A percentile compares a stretch with the other conserved stretches of the same genome.
phyloP scores from a whole-genome alignment of 805 yeast genomes.

The Kodamaea kakaduensis region DNA sequence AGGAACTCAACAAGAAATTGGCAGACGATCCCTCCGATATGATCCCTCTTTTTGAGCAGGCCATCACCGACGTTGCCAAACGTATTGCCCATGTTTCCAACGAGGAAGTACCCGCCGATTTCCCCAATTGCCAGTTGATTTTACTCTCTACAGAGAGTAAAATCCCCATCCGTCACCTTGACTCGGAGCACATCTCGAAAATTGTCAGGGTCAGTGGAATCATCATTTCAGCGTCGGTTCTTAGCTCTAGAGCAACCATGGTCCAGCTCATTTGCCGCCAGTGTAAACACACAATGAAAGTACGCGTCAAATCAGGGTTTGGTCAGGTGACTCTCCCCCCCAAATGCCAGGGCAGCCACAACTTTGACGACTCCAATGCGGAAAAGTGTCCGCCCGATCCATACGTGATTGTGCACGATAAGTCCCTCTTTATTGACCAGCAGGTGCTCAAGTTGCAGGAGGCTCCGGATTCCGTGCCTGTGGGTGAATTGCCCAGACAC shows the following conservation, averaged over 20 bases:
- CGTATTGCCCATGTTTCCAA: conserved; percentile 53
- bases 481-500: conserved; percentile 98
- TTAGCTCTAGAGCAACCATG: conserved; percentile 80
- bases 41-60: conserved; percentile 79
- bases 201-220: conserved; percentile 91
- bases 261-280: conserved; percentile 82
- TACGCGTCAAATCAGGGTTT: conserved; percentile 63
- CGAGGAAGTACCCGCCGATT: conserved; percentile 47
- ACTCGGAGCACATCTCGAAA: conserved; percentile 83
- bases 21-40: conserved; percentile 84
- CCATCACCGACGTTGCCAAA: conserved; percentile 82
- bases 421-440: conserved; percentile 90
- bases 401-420: conserved; percentile 88
- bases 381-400: conserved; percentile 87
- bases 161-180: conserved; percentile 73
- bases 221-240: conserved; percentile 83
- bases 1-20: conserved; percentile 79
- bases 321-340: conserved; percentile 68
- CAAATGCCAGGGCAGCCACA: conserved; percentile 50
- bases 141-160: conserved; percentile 68
- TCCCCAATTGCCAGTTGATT: conserved; percentile 83
- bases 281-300: conserved; percentile 75
- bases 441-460: conserved; percentile 93
- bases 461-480: conserved; percentile 98
- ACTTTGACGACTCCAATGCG: conserved; percentile 41